These are phyloP conservation scores for Populus tremula DNA, from an alignment of 345 rosid genomes.

Conservation along the genomic window DNA sequence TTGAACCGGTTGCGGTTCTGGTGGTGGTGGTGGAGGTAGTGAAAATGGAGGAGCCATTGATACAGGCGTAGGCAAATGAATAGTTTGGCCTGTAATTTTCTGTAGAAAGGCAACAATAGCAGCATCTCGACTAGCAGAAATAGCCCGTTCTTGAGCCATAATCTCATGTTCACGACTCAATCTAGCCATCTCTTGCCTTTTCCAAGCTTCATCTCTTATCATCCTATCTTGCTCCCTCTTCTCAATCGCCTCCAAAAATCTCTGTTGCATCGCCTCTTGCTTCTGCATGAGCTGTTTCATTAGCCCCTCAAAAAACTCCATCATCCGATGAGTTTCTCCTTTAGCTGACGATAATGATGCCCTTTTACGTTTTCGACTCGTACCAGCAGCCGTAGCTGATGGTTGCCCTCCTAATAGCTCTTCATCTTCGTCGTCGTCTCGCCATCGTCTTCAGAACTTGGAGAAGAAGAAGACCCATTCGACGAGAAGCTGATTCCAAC, in stretches of 20 bases:
- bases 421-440: conserved; percentile 30
- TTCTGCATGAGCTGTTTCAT: conserved; percentile 75
- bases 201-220: conserved; percentile 78
- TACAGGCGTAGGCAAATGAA: conserved; percentile 51
- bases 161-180: conserved; percentile 65
- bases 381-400: conserved; percentile 33
- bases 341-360: conserved; percentile 14
- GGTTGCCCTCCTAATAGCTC: conserved; percentile 42
- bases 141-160: conserved; percentile 63
- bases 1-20: conserved; percentile 19
- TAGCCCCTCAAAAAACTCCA: conserved; percentile 63
- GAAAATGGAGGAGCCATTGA: conserved; percentile 22
- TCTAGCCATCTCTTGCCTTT: conserved; percentile 65
- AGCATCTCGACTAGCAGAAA: conserved; percentile 61
- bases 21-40: conserved; percentile 23
- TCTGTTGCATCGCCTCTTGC: conserved; percentile 72
- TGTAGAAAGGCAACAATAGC: conserved; percentile 66
- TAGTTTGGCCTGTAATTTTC: conserved; percentile 70
- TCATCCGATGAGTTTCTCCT: conserved; percentile 47
- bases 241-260: conserved; percentile 74
- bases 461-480: conserved; percentile 58
- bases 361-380: conserved; percentile 70
- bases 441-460: conserved; percentile 44
- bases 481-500: conserved; percentile 56
- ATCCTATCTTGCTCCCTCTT: conserved; percentile 78